Evolutionary conservation across 371 early-diverging fungal species (phyloP), one percentile per base, ranked within the genome.

Genomic region (Rhizomucor miehei): DNA sequence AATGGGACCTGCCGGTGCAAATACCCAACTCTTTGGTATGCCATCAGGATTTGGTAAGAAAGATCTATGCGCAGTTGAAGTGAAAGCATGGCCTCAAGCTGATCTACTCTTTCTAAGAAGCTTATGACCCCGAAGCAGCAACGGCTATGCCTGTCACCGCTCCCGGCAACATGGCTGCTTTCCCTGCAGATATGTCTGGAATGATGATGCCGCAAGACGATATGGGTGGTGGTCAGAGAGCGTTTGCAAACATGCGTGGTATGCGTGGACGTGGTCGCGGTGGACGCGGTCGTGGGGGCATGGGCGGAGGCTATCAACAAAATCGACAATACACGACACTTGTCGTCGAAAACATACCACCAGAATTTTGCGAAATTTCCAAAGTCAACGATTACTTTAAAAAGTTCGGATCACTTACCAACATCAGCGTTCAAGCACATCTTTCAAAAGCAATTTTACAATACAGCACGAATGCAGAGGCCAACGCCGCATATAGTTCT

Each of bases 271-370:
- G 73, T 24, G 67, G 69, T 45, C 61, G 72, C 37, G 65, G 79
- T 21, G 74, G 77, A 16, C 56, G 67, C 38, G 67, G 69, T 24
- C 46, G 57, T 25, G 55, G 67, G 8, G 59, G 61, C 20, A 44
- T 37, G 14, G 21, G 19, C 48, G 38, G 54, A 52, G 39, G 48
- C 48, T 55, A 49, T 14, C 24, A 54, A 40, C 23, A 48, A 36
- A 38, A 47, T 16, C 39, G 56, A 54, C 61, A 58, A 45, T 38
- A 64, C 48, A 77, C 81, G 6, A 82, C 76, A 1, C 54, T 89
- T 19, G 79, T 82, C 21, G 85, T 91, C 10, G 85, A 90, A 44
- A 85, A 87, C 62, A 88, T 91, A 45, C 91, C 92, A n/a, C 48
- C 61, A 10, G 90, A 89, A 59, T 60, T 41, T 44, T 83, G 81